Conservation (phyloP, 345 rosid genomes). For the Brassica juncea region DNA sequence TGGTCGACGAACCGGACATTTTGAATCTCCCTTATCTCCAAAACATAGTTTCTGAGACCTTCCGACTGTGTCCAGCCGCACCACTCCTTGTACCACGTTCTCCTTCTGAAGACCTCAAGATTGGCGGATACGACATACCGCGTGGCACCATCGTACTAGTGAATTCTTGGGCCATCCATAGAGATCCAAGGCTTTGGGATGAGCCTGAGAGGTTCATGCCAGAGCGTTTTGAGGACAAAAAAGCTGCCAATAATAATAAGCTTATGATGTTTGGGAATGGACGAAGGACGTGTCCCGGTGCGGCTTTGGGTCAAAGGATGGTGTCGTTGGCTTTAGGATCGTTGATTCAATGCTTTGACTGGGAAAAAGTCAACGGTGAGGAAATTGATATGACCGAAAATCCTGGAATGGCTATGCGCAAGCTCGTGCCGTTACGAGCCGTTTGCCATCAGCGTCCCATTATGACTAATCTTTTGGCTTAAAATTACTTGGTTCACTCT, state of each 20-base stretch:
- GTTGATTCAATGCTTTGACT: conserved; percentile 53
- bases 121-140: conserved; percentile 49
- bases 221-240: conserved; percentile 51
- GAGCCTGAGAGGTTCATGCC: conserved; percentile 52
- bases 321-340: conserved; percentile 44
- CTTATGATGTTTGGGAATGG: conserved; percentile 50
- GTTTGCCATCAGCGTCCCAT: conserved; percentile 46
- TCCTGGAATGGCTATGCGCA: conserved; percentile 46
- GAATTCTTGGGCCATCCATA: conserved; percentile 62
- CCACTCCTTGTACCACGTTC: conserved; percentile 38
- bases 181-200: conserved; percentile 54
- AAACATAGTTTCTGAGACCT: conserved; percentile 42
- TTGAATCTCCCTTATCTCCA: conserved; percentile 43
- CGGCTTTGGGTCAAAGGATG: conserved; percentile 41
- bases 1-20: conserved; percentile 46
- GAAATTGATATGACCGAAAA: conserved; percentile 49
- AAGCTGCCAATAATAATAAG: conserved; percentile 22
- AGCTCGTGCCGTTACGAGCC: conserved; percentile 39
- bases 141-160: conserved; percentile 49
- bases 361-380: conserved; percentile 42
- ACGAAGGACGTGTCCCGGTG: conserved; percentile 53
- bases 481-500: conserved; percentile 12
- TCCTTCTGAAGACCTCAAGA: conserved; percentile 29
- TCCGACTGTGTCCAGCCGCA: conserved; percentile 38
- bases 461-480: conserved; percentile 21